Percentiles rank a stretch among this genome's conserved stretches.
These are phyloP conservation scores for Solanum hybrid DNA, from an alignment of 305 asterid species.

Conservation along the genomic window DNA sequence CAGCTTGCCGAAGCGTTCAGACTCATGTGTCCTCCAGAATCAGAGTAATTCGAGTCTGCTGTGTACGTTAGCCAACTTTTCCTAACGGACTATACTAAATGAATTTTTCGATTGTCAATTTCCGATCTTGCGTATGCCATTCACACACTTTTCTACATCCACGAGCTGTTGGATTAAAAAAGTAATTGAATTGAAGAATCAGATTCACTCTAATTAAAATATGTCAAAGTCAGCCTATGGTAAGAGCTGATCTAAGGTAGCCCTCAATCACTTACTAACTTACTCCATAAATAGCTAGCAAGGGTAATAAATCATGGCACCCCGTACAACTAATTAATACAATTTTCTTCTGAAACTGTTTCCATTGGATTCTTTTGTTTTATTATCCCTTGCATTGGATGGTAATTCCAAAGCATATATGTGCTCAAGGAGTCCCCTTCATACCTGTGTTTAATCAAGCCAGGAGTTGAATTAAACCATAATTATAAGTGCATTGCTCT, in stretches of 20 bases:
- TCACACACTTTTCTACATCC: background rate
- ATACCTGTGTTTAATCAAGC: background rate
- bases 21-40: background rate
- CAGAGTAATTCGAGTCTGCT: accelerated
- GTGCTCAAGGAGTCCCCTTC: background rate
- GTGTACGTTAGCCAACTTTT: background rate
- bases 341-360: too few relatives aligned
- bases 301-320: background rate
- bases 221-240: accelerated
- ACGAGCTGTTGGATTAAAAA: background rate
- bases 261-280: background rate
- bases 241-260: accelerated
- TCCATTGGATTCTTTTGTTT: too few relatives aligned
- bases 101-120: background rate
- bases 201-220: background rate
- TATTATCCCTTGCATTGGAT: too few relatives aligned
- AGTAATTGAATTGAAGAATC: background rate
- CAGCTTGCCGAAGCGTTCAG: background rate
- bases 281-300: background rate
- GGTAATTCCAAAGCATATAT: too few relatives aligned
- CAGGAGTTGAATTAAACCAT: background rate
- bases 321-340: too few relatives aligned
- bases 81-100: background rate
- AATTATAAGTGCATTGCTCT: background rate
- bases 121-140: too few relatives aligned